These are phyloP conservation scores for Hypoxylon sp. DNA, from an alignment of 2,329 filamentous ascomycete species.

Conservation along the genomic window DNA sequence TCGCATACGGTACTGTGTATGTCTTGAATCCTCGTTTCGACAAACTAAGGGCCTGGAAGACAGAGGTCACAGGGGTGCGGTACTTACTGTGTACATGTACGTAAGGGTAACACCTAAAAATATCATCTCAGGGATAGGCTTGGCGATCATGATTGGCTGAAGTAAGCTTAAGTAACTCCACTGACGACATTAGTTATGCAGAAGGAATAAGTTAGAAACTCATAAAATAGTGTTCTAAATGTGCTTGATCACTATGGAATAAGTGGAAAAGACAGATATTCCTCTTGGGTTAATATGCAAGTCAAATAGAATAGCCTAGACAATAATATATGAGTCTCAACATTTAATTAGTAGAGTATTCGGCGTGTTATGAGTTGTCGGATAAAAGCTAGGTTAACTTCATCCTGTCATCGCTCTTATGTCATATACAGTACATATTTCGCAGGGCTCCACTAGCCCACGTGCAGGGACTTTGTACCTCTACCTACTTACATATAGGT, in stretches of 20 bases:
- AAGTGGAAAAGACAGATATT: conserved; percentile 27
- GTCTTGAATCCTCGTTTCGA: conserved; percentile 6
- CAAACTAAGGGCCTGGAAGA: conserved; percentile 17
- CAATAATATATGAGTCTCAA: conserved; percentile 1
- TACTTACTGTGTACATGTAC: conserved; percentile 1
- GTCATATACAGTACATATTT: conserved; percentile 43
- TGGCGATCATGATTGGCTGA: conserved; percentile 26
- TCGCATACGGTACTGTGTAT: neutral
- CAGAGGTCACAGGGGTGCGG: conserved; percentile 27
- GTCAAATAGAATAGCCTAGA: neutral
- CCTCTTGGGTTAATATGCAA: neutral
- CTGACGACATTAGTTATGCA: conserved; percentile 19
- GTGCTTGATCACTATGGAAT: conserved; percentile 13
- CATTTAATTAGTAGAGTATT: conserved; percentile 37
- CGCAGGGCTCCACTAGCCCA: conserved; percentile 24
- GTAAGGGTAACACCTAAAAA: conserved; percentile 34
- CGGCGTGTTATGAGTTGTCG: conserved; percentile 35
- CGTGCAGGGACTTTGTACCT: conserved; percentile 1
- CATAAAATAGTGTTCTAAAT: neutral
- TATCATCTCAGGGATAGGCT: conserved; percentile 31
- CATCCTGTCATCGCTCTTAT: conserved; percentile 30
- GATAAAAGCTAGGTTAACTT: conserved; percentile 34
- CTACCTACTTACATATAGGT: conserved; percentile 11
- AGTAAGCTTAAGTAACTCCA: conserved; percentile 27
- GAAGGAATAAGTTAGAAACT: conserved; percentile 17